Evolutionary conservation across 129 eudicot genomes (phyloP), one percentile per base, ranked within the genome.

Genomic region (Flaveria sonorensis): DNA sequence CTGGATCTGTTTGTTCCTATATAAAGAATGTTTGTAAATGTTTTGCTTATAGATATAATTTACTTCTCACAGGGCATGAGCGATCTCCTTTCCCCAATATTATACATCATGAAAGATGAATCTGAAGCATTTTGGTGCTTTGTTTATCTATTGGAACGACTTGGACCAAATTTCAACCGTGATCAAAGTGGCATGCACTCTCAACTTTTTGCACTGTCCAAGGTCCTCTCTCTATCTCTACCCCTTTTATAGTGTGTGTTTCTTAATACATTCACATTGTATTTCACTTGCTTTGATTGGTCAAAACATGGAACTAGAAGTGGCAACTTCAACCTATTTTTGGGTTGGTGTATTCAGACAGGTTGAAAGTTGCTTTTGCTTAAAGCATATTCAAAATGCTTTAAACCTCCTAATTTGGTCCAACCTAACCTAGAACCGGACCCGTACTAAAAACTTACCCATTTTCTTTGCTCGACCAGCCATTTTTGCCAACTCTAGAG

Each of bases 171-270:
- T 81, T 94, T 94, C 83, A 94, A 94, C 75, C 93, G 97, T 75
- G 97, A 94, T 72, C 98, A 91, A 73, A 94, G 83, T 78, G 98
- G 98, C 84, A 94, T 91, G 97, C 98, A 94, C 60, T 63, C 98
- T 64, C 97, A 94, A 76, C 97, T 91, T 57, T 94, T 91, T 81
- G 98, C 93, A 59, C 76, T 91, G 62, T 86, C 96, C n/a, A 94
- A 94, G 98, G 98, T 93, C 80, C 69, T 11, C 73, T 83, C 65
- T 80, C 70, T 74, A 8, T 77, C 66, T 64, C 73, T 61, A 74
- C 78, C 24, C 7, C 61, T 36, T 56, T 72, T 51, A 48, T 28
- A 61, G 18, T 55, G 20, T 36, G 40, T 78, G n/a, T 50, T 68
- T 18, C 39, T 71, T 40, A 55, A 40, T 61, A 7, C 24, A 46